Percentiles rank a stretch among this genome's conserved stretches.
These are phyloP conservation scores for Termitomyces sp. DNA, from an alignment of 768 basidiomycete species.

Conservation along the genomic window DNA sequence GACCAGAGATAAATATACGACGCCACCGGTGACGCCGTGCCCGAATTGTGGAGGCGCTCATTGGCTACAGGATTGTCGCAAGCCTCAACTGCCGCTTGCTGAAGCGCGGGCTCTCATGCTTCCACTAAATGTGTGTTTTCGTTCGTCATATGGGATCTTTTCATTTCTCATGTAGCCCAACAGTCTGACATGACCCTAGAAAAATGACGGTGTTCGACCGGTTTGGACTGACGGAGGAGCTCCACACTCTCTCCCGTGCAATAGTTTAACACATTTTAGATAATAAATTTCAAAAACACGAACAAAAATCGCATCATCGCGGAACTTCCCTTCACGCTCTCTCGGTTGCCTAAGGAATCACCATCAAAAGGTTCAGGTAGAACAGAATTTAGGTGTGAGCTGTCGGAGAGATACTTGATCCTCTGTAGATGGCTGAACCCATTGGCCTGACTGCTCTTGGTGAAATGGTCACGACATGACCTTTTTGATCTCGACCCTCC, in stretches of 20 bases:
- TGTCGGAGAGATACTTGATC: no score
- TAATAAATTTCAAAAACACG: not conserved
- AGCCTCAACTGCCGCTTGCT: conserved; percentile 8
- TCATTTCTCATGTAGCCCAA: not conserved
- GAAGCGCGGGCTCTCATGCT: conserved; percentile 9
- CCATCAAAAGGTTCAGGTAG: no score
- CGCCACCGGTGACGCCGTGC: not conserved
- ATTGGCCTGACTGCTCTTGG: no score
- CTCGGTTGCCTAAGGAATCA: no score
- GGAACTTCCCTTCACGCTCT: no score
- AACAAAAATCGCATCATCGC: no score
- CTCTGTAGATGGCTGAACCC: no score
- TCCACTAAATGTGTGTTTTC: conserved; percentile 1
- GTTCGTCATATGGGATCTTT: not conserved
- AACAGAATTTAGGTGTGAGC: no score
- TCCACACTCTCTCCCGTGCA: not conserved
- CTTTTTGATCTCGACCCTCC: no score
- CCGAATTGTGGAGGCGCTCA: conserved; percentile 16
- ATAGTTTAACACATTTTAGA: not conserved
- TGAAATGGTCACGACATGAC: no score
- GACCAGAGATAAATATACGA: not conserved
- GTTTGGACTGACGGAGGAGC: not conserved
- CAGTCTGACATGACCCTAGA: not conserved
- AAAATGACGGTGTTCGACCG: not conserved
- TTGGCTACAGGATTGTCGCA: conserved; percentile 16